Evolutionary conservation across 306 rosid species (phyloP), one percentile per base, ranked within the genome.

Genomic region (Ormosia semicastrata): DNA sequence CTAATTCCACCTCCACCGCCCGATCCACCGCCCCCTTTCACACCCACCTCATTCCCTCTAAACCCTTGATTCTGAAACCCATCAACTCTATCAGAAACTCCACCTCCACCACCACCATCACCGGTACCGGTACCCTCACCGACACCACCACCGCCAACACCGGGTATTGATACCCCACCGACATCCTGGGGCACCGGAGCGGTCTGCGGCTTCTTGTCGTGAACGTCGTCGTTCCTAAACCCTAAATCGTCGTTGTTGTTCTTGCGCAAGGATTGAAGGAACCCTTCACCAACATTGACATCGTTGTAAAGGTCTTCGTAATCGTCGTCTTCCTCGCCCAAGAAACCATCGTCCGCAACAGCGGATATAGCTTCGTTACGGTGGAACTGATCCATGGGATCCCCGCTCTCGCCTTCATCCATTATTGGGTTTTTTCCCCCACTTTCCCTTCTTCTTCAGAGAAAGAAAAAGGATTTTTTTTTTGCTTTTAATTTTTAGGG

Each of bases 311-410:
- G 93, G 78, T 96, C 99, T 63, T 96, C 99, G 52, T 91, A 96
- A 53, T 96, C 99, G 11, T 96, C 97, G 60, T 93, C 99, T 60
- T 96, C 98, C 73, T 95, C 98, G 2, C 82, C 97, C 18, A 95
- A 65, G 40, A 93, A 93, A 8, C 94, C 97, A 0, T 93, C 98
- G 75, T 95, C 99, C 7, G 98, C 96, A 18, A 93, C 99, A 8
- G 98, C 99, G 1, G 99, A 93, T 79, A 95, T 95, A n/a, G 99
- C 99, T 79, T 93, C 98, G 85, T 95, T 95, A 15, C 94, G 92
- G 86, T 95, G 99, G 87, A 95, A 95, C 85, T 93, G 96, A 84
- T 91, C 94, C 85, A 90, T 83, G 70, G 86, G 94, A 82, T 95
- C 98, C 46, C 81, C 85, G 43, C 97, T 86, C 92, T 89, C 92